Percentiles rank a stretch among this genome's conserved stretches.
Conservation (phyloP, 352 stramenopile species). For the Pythium folliculosum region DNA sequence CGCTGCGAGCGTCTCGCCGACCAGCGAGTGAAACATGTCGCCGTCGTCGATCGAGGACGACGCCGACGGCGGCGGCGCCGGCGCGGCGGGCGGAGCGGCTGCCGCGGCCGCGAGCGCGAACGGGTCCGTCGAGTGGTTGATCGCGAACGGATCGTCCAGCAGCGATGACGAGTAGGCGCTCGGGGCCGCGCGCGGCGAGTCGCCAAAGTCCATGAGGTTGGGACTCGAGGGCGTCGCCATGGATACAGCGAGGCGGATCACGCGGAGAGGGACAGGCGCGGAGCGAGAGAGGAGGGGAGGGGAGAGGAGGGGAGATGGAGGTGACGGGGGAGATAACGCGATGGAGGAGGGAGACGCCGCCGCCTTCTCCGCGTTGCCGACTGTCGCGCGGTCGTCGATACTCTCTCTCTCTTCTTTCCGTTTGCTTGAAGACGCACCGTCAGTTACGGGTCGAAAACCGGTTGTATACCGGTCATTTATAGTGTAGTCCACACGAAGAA, state of each 20-base stretch:
- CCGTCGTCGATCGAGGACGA: neutral
- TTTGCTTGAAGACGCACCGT: constrained; percentile 20
- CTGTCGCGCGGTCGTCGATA: neutral
- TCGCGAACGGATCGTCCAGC: constrained; percentile 17
- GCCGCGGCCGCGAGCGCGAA: constrained; percentile 19
- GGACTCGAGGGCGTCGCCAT: constrained; percentile 31
- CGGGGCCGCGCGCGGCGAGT: constrained; percentile 24
- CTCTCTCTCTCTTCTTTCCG: constrained; percentile 5
- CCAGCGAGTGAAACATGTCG: constrained; percentile 7
- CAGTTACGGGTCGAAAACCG: constrained; percentile 17
- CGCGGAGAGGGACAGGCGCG: too few species aligned
- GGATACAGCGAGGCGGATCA: too few species aligned
- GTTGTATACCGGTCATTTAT: constrained; percentile 11
- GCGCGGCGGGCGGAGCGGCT: neutral
- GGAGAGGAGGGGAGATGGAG: too few species aligned
- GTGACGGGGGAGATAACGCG: too few species aligned
- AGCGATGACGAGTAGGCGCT: neutral
- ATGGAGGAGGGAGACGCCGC: neutral
- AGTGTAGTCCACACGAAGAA: neutral
- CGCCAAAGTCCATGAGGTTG: constrained; percentile 36
- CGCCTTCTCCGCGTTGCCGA: neutral
- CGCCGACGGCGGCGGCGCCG: neutral
- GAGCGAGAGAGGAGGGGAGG: too few species aligned
- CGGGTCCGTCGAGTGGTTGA: constrained; percentile 22
- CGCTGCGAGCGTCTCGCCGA: constrained; percentile 5